A percentile compares a stretch with the other conserved stretches of the same genome.
Conservation (phyloP, 2,329 filamentous ascomycete genomes). For the Xenoacremonium recifei region DNA sequence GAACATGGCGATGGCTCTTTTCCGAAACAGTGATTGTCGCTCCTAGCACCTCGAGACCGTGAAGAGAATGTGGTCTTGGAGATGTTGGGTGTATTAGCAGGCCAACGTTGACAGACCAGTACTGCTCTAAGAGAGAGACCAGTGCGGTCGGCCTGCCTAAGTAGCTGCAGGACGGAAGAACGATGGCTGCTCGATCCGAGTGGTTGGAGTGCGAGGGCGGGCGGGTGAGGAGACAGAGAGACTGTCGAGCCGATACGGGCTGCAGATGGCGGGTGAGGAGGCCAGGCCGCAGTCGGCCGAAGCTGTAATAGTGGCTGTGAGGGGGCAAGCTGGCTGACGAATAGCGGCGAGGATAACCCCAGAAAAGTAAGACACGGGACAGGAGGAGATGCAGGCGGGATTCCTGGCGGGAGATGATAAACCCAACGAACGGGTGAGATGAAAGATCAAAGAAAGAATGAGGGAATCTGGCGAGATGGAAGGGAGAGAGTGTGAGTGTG, state of each 20-base stretch:
- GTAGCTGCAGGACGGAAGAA: no score
- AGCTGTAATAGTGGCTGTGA: not conserved
- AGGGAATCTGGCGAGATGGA: no score
- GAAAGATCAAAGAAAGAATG: not conserved
- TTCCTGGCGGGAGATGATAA: not conserved
- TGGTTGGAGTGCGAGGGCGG: not conserved
- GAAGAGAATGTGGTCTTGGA: no score
- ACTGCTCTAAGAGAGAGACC: no score
- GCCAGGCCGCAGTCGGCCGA: not conserved
- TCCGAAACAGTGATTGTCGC: no score
- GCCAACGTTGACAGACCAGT: no score
- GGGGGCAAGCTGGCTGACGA: no score
- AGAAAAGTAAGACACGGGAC: not conserved
- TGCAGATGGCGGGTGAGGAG: not conserved
- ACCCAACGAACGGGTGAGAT: no score
- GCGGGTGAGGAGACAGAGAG: no score
- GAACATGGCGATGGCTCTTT: slow-evolving; percentile 36
- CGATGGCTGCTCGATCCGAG: not conserved
- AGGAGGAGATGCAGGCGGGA: not conserved
- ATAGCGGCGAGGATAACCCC: not conserved
- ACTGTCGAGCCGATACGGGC: not conserved
- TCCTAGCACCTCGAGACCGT: no score
- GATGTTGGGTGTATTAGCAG: no score
- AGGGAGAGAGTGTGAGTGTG: not conserved
- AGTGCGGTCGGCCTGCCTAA: no score